Conservation (phyloP, 225 moss, liverwort and hornwort genomes). For the Thuidium tamariscinum region DNA sequence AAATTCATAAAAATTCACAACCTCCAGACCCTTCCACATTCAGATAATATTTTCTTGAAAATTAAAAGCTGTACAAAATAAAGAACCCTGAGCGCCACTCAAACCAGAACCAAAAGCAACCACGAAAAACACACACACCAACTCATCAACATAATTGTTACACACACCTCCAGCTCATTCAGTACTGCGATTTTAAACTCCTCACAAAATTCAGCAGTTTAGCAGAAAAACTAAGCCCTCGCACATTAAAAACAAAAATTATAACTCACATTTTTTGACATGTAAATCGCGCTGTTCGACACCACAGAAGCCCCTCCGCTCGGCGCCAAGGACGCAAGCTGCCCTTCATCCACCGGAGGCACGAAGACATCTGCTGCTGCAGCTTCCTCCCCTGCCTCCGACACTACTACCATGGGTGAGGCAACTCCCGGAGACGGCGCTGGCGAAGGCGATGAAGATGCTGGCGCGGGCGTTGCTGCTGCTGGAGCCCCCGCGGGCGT, state of each 20-base stretch:
- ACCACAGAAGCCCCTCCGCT: constrained; percentile 3
- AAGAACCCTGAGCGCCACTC: background rate
- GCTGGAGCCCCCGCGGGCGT: background rate
- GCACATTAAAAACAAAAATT: background rate
- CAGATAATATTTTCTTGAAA: background rate
- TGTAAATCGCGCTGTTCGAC: constrained; percentile 13
- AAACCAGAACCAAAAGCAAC: background rate
- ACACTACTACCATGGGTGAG: background rate
- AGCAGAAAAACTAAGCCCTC: background rate
- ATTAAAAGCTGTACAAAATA: background rate
- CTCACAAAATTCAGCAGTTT: background rate
- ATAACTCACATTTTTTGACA: background rate
- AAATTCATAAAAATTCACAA: background rate
- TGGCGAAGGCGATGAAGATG: background rate
- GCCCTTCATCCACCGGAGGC: background rate
- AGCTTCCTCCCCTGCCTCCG: constrained; percentile 5
- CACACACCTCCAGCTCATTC: background rate
- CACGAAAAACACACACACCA: background rate
- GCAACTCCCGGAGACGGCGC: background rate
- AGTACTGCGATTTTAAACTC: background rate
- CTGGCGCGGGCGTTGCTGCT: background rate
- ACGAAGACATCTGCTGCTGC: background rate
- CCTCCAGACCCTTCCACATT: background rate
- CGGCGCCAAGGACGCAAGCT: background rate
- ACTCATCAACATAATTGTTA: background rate